A percentile compares a stretch with the other conserved stretches of the same genome.
These are phyloP conservation scores for Pugionium dolabratum DNA, from an alignment of 345 rosid species.

Conservation along the genomic window DNA sequence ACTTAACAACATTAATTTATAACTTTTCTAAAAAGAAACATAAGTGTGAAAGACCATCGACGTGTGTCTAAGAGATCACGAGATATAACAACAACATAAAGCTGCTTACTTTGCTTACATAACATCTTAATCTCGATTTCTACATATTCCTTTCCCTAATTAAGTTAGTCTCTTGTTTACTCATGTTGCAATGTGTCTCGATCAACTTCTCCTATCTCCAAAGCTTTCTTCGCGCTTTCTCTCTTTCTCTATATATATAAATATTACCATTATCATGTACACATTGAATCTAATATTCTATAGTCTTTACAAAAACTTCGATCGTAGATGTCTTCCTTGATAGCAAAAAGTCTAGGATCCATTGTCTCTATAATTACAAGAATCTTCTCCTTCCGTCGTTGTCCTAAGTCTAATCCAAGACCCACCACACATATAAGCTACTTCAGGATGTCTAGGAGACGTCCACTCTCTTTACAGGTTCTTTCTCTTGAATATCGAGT, in stretches of 20 bases:
- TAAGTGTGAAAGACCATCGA: slow-evolving; percentile 14
- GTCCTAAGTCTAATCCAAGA: slow-evolving; percentile 7
- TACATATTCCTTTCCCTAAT: slow-evolving; percentile 36
- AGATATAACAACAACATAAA: slow-evolving; percentile 27
- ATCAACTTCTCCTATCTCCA: slow-evolving; percentile 32
- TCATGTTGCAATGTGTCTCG: slow-evolving; percentile 21
- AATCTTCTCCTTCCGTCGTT: slow-evolving; percentile 26
- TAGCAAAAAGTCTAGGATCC: slow-evolving; percentile 31
- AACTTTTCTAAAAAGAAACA: neutral
- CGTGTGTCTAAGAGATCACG: slow-evolving; percentile 30
- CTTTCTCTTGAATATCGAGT: neutral
- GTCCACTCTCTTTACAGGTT: slow-evolving; percentile 93
- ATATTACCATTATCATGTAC: neutral
- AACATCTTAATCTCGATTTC: slow-evolving; percentile 28
- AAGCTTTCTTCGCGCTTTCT: slow-evolving; percentile 28
- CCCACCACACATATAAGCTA: slow-evolving; percentile 38
- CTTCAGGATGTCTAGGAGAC: slow-evolving; percentile 66
- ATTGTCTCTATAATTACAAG: slow-evolving; percentile 33
- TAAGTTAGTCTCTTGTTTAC: slow-evolving; percentile 24
- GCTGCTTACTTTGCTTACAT: slow-evolving; percentile 33
- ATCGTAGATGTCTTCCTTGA: slow-evolving; percentile 31
- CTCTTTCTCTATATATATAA: neutral
- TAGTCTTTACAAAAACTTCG: neutral
- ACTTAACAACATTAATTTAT: neutral
- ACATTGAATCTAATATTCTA: slow-evolving; percentile 2